These are phyloP conservation scores for Emmonsia crescens DNA, from an alignment of 2,329 filamentous ascomycete species.

Conservation along the genomic window DNA sequence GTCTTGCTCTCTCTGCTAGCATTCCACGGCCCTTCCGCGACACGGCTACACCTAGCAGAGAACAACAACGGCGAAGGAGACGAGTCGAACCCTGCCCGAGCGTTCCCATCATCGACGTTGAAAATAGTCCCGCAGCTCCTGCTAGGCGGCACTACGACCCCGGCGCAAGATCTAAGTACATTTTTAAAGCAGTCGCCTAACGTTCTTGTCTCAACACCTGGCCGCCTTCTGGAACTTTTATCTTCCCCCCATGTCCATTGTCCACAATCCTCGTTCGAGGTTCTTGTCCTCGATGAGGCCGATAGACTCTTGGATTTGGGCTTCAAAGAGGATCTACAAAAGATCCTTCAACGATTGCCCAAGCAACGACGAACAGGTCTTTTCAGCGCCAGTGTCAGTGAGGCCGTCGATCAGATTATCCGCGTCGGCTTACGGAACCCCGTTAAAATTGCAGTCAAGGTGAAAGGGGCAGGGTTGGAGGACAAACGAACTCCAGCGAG, in stretches of 20 bases:
- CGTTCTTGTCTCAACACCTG: constrained; percentile 80
- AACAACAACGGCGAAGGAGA: constrained; percentile 27
- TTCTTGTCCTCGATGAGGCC: constrained; percentile 87
- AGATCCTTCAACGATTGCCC: constrained; percentile 70
- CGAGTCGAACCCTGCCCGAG: constrained; percentile 17
- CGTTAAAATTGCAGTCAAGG: constrained; percentile 87
- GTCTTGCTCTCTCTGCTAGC: constrained; percentile 66
- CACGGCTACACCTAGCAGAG: constrained; percentile 29
- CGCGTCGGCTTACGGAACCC: constrained; percentile 86
- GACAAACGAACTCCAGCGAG: constrained; percentile 82
- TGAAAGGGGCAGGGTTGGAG: constrained; percentile 65
- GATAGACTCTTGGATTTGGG: constrained; percentile 86
- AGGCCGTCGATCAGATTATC: constrained; percentile 87
- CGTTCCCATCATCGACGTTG: constrained; percentile 38
- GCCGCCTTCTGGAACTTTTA: constrained; percentile 76
- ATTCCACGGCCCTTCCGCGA: constrained; percentile 70
- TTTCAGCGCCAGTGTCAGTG: constrained; percentile 92
- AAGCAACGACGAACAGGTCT: constrained; percentile 90
- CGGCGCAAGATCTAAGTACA: constrained; percentile 73
- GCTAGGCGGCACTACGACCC: constrained; percentile 63
- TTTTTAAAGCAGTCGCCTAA: constrained; percentile 83
- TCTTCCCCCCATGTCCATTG: constrained; percentile 80
- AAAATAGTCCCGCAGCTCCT: constrained; percentile 76
- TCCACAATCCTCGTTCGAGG: constrained; percentile 79
- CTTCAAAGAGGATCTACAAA: constrained; percentile 83